These are phyloP conservation scores for Closterium sp. DNA, from an alignment of 139 green algal species.

Conservation along the genomic window DNA sequence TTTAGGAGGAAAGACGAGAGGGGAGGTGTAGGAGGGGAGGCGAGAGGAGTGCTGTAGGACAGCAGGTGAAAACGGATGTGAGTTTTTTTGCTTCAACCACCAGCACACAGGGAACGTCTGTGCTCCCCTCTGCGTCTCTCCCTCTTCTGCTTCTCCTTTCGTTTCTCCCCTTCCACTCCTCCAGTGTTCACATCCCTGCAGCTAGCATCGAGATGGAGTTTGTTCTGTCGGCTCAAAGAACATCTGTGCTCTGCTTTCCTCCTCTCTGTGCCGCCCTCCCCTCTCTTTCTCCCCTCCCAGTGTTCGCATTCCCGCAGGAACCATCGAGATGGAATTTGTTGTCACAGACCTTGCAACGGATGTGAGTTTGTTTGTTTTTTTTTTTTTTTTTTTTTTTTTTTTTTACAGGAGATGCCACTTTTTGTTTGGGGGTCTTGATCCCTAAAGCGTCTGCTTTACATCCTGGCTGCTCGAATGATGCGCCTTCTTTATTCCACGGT, in stretches of 20 bases:
- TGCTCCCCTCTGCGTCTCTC: not conserved
- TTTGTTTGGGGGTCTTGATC: no score
- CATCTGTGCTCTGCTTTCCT: no score
- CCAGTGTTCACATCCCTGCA: conserved; percentile 32
- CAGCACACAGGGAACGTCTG: conserved; percentile 1
- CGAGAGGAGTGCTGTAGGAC: not conserved
- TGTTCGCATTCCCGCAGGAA: conserved; percentile 16
- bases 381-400: conserved; percentile 30
- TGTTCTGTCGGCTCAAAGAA: no score
- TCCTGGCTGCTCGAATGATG: no score
- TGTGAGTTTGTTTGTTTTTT: conserved; percentile 13
- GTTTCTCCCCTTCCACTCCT: not conserved
- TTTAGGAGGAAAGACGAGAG: not conserved
- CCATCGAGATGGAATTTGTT: conserved; percentile 51
- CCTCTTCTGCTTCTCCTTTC: not conserved
- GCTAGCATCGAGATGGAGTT: conserved; percentile 45
- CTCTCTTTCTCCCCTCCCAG: not conserved
- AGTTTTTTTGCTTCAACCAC: not conserved
- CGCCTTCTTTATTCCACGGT: no score
- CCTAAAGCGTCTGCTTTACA: no score
- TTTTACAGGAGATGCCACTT: no score
- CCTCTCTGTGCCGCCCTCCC: no score
- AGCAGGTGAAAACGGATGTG: not conserved
- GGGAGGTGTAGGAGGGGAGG: not conserved
- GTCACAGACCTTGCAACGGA: conserved; percentile 47